phyloP scores from a whole-genome alignment of 805 yeast genomes.

The Maudiozyma turicensis region DNA sequence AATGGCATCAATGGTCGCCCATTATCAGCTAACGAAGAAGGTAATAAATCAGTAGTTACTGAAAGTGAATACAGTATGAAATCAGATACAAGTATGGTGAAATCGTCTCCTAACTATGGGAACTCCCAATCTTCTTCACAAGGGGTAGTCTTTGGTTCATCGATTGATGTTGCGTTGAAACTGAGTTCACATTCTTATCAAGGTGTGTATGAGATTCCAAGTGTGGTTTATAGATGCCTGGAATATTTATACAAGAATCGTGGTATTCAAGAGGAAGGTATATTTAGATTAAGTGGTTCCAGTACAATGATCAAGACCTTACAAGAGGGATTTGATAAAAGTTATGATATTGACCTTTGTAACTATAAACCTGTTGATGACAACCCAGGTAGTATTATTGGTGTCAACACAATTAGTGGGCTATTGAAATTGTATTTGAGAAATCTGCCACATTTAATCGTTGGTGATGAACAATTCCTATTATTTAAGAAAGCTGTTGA shows the following conservation, averaged over 20 bases:
- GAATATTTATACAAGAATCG: conserved; percentile 53
- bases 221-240: conserved; percentile 67
- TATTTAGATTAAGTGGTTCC: conserved; percentile 85
- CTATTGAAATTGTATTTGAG: conserved; percentile 73
- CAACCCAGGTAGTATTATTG: conserved; percentile 31
- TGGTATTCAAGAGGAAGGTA: conserved; percentile 81
- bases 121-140: neutral
- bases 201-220: conserved; percentile 43
- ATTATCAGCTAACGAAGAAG: neutral
- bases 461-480: conserved; percentile 42
- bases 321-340: conserved; percentile 57
- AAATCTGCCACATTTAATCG: conserved; percentile 59
- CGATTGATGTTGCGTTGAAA: conserved; percentile 41
- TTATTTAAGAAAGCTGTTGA: conserved; percentile 33
- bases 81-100: neutral
- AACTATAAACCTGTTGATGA: conserved; percentile 22
- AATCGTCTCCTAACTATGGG: neutral
- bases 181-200: conserved; percentile 38
- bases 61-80: neutral
- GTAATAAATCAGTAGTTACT: neutral
- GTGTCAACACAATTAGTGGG: conserved; percentile 82
- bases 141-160: conserved; percentile 51
- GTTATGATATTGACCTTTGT: conserved; percentile 60
- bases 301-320: conserved; percentile 62
- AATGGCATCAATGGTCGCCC: neutral